Base-by-base conservation (phyloP, 208 protist species). In the Herpetomonas muscarum region DNA sequence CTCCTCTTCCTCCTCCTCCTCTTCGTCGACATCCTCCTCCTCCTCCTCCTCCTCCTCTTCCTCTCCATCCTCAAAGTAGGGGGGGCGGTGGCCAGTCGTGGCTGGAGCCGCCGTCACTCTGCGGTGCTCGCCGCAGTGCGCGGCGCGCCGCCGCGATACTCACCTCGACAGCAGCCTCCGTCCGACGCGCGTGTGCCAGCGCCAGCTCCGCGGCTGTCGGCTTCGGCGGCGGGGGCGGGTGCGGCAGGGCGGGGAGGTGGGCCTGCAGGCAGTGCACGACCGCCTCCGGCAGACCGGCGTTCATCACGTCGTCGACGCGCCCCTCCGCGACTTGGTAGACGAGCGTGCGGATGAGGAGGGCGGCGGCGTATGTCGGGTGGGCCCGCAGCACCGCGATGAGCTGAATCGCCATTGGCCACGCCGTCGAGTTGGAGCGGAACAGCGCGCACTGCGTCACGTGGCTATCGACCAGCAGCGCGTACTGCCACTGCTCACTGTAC, bases 401-500 rank as follows among this genome's bases (percentile, higher is more conserved):
- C 64, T 87, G 81, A 26, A 68, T 67, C 25, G 90, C 74, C 61
- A 82, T 79, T 12, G 70, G 76, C 31, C 73, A 66, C 15, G 67
- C 64, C 12, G 59, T 56, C 32, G 55, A 63, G 32, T 51, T 60
- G 25, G 60, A 50, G 26, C 61, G 45, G 32, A 69, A 63, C 61
- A 39, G 70, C 48, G 61, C 62, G 59, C 87, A 58, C 47, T 86
- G 69, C 22, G 87, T 90, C 24, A 81, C 72, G 71, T 90, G 85
- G 61, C 80, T 67, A 42, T 90, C 83, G 24, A 77, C 67, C 2
- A 93, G 76, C 29, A 93, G 68, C 13, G 72, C 70, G 72, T 84
- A 87, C 72, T 93, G 87, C 83, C 82, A 93, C 50, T 83, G 74
- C 36, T 75, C 69, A 4, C 57, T 62, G 45, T 87, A 74, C 51